Percentiles rank a stretch among this genome's conserved stretches.
Conservation (phyloP, 176 grass and related monocot genomes). For the Cymbopogon citratus region DNA sequence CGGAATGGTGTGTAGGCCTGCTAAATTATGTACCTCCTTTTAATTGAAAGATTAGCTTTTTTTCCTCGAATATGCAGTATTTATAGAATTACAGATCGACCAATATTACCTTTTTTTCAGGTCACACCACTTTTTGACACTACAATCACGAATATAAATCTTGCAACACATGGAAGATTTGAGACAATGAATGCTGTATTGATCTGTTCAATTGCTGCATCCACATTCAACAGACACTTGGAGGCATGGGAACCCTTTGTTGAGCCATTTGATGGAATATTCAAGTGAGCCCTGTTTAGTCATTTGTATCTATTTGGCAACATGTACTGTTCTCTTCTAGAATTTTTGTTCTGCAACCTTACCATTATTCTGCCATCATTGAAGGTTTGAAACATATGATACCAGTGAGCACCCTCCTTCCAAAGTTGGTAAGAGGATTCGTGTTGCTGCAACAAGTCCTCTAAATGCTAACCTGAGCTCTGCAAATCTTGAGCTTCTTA, state of each 20-base stretch:
- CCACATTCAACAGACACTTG: slow-evolving; percentile 94
- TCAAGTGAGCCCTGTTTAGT: slow-evolving; percentile 62
- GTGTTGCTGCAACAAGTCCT: slow-evolving; percentile 76
- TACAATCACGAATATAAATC: slow-evolving; percentile 82
- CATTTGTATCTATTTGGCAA: not conserved
- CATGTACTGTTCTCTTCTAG: not conserved
- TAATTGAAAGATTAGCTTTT: slow-evolving; percentile 3
- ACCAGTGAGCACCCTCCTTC: slow-evolving; percentile 63
- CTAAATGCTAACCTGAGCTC: slow-evolving; percentile 80
- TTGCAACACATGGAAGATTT: slow-evolving; percentile 87
- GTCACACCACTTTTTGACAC: slow-evolving; percentile 84
- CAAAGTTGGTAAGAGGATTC: slow-evolving; percentile 78
- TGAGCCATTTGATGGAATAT: slow-evolving; percentile 99
- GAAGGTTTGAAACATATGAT: slow-evolving; percentile 93
- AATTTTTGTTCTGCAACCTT: slow-evolving; percentile 22
- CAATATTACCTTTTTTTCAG: slow-evolving; percentile 42
- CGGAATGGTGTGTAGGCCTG: slow-evolving; percentile 61
- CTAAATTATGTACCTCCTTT: slow-evolving; percentile 14
- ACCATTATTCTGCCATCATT: slow-evolving; percentile 35
- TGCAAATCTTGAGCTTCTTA: slow-evolving; percentile 81
- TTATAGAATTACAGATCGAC: not conserved
- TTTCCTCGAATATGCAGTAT: not conserved
- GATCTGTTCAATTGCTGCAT: slow-evolving; percentile 90
- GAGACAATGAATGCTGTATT: slow-evolving; percentile 88
- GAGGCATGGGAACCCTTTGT: slow-evolving; percentile 97